Evolutionary conservation across 805 yeast species (phyloP), one percentile per base, ranked within the genome.

Genomic region (Zygoascus bituminiphila): DNA sequence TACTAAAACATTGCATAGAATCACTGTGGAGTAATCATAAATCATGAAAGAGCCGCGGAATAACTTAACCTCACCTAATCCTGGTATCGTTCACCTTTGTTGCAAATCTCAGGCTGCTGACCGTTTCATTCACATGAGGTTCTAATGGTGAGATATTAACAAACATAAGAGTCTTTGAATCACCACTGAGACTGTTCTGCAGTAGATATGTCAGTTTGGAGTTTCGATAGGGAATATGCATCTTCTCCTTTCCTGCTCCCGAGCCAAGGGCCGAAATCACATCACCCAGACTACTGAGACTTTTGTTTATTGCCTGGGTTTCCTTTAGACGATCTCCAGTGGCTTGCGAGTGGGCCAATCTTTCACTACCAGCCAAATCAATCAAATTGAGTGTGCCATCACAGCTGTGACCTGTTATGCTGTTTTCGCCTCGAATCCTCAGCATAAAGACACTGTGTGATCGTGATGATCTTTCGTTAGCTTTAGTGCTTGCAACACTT

Each of bases 301-400:
- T 88, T 62, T 80, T 84, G 66, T 91, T 91, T 50, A 91, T 91
- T 7, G 88, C 78, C 58, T 84, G 91, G 0, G 98, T 89, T 64
- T 91, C 98, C 54, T 77, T 77, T 23, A 91, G 68, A 44, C 97
- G 67, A 10, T 81, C 85, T 0, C 97, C 97, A 1, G 77, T 75
- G 0, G 79, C 94, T 58, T 81, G 84, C 0, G 96, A 84, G 15
- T 77, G 73, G 8, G 81, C 64, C 14, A 89, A 70, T 49, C 98
- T 72, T 67, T 91, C 98, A 0, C 96, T 87, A 1, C 98, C 98
- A 0, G 98, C 98, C 48, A 91, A 70, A 66, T 91, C 98, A 44
- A 93, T 80, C 47, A 91, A 68, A 59, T 91, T 89, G 49, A 91
- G 68, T 1, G 77, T 73, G 9, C 96, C 93, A 14, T 66, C 57